phyloP scores from a whole-genome alignment of 2,329 filamentous ascomycete species.

The Parastagonospora nodorum region DNA sequence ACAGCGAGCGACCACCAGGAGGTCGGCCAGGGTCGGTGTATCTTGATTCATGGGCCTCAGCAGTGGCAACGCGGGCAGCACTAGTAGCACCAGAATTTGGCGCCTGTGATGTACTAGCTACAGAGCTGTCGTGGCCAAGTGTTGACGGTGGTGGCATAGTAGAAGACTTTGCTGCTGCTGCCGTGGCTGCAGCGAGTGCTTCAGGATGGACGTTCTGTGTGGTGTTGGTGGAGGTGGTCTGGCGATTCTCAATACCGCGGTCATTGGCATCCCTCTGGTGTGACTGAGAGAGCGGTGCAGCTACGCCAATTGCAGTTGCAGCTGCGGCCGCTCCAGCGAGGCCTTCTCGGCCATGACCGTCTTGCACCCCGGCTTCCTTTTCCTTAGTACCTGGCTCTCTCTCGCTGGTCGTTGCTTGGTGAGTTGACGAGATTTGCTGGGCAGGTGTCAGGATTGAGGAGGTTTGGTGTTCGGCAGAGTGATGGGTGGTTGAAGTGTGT shows the following conservation, averaged over 20 bases:
- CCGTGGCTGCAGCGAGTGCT: slow-evolving; percentile 20
- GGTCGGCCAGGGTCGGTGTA: slow-evolving; percentile 10
- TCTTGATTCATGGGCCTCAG: neutral
- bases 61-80: neutral
- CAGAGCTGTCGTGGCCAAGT: slow-evolving; percentile 21
- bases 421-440: slow-evolving; percentile 3
- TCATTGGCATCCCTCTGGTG: slow-evolving; percentile 7
- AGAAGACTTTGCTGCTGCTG: slow-evolving; percentile 13
- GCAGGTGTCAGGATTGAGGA: neutral
- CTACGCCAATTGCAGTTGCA: slow-evolving; percentile 29
- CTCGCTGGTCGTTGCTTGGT: slow-evolving; percentile 5
- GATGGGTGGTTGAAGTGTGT: neutral
- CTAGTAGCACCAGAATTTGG: neutral
- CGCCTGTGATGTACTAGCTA: slow-evolving; percentile 11
- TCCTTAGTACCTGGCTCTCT: slow-evolving; percentile 26
- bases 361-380: slow-evolving; percentile 13
- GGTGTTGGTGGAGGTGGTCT: slow-evolving; percentile 1
- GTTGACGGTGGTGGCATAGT: slow-evolving; percentile 9
- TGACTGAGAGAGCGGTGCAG: slow-evolving; percentile 10
- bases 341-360: slow-evolving; percentile 27
- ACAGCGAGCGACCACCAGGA: slow-evolving; percentile 38
- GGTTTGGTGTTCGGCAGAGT: neutral
- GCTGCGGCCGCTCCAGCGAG: slow-evolving; percentile 37
- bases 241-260: slow-evolving; percentile 3
- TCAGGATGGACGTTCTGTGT: slow-evolving; percentile 16